A percentile compares a stretch with the other conserved stretches of the same genome.
These are phyloP conservation scores for Eragrostis tef DNA, from an alignment of 202 grass and related monocot species.

Conservation along the genomic window DNA sequence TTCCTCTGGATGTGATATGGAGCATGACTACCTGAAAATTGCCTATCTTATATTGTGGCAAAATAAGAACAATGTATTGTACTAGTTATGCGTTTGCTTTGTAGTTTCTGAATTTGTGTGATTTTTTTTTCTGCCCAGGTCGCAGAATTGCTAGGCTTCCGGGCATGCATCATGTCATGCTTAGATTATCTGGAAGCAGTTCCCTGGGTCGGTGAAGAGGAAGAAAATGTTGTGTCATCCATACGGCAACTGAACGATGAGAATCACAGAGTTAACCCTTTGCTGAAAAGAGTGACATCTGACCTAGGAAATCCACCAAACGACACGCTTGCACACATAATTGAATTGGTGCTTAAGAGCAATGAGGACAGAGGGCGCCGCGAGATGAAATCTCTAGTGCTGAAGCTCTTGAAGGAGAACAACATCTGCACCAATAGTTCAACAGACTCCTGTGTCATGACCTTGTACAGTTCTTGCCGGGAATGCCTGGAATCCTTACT, in stretches of 20 bases:
- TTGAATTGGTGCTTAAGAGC: slow-evolving; percentile 69
- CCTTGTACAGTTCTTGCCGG: slow-evolving; percentile 56
- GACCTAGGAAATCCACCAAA: slow-evolving; percentile 50
- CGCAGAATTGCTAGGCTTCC: slow-evolving; percentile 63
- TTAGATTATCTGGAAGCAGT: slow-evolving; percentile 70
- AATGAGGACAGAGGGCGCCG: slow-evolving; percentile 64
- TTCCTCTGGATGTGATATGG: background rate
- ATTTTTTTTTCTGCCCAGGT: slow-evolving; percentile 47
- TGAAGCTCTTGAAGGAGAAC: slow-evolving; percentile 78
- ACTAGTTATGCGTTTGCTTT: background rate
- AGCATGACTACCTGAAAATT: background rate
- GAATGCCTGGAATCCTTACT: slow-evolving; percentile 62
- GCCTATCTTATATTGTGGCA: background rate
- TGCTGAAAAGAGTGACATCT: slow-evolving; percentile 70
- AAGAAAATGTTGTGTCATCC: slow-evolving; percentile 67
- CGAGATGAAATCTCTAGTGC: slow-evolving; percentile 72
- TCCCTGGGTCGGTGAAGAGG: slow-evolving; percentile 77
- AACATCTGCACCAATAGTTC: slow-evolving; percentile 42
- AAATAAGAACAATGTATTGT: background rate
- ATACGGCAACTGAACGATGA: slow-evolving; percentile 58
- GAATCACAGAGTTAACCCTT: slow-evolving; percentile 47
- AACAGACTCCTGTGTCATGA: slow-evolving; percentile 46
- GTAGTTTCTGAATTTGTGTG: background rate
- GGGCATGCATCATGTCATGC: slow-evolving; percentile 61
- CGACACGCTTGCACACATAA: slow-evolving; percentile 56